Evolutionary conservation across 148 eudicot genomes (phyloP), one percentile per base, ranked within the genome.

Genomic region (Nepenthes gracilis): DNA sequence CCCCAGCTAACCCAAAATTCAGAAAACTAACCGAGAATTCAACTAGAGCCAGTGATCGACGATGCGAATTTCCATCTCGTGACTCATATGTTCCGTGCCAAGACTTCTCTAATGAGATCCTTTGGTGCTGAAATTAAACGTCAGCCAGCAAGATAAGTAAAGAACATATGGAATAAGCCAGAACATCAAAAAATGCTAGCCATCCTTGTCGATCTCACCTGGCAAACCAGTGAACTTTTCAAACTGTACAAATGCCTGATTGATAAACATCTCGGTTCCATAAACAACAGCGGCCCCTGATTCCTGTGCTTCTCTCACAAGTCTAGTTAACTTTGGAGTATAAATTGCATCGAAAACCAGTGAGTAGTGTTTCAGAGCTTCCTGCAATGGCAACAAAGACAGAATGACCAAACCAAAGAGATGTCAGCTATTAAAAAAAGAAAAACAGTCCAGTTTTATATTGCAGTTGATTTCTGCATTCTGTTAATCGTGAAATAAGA

Each of bases 201-300:
- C 45, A 40, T 40, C 4, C 8, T 0, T 3, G 45, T 40, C 45
- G 1, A 40, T 49, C 55, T 49, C 14, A 67, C 70, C 70, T 50
- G 71, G 71, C 55, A 59, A 60, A 54, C 71, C 71, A 33, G 71
- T 67, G 58, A 67, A 67, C 12, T 67, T 67, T 43, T 51, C 33
- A 53, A 67, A 67, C 55, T 67, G 71, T 15, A 67, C 64, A 47
- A 59, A 67, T 59, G 71, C 71, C 60, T 67, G 71, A 67, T 67
- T 67, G 64, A 67, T 67, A 50, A 67, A 67, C 71, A 67, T 67
- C 34, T 67, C 71, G 13, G 71, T 67, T 14, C 71, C 64, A 15
- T 67, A 67, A 51, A 67, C 71, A 13, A 61, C 45, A 23, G 51
- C 58, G 14, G 53, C 59, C 54, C 71, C 71, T 5, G 59, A 53